Evolutionary conservation across 371 early-diverging fungal species (phyloP), one percentile per base, ranked within the genome.

Genomic region (Rhizopus microsporus): DNA sequence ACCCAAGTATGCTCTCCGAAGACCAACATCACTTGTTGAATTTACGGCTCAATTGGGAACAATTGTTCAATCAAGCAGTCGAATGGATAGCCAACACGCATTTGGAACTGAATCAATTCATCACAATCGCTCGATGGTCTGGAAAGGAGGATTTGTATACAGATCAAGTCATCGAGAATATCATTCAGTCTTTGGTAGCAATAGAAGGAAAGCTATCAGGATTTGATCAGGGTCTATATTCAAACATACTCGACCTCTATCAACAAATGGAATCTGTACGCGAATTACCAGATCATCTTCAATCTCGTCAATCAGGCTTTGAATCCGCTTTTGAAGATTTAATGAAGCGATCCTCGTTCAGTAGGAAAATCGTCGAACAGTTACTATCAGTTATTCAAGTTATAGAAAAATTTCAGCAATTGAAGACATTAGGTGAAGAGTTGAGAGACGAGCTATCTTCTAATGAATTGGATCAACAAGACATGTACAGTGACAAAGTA

Each of bases 1-100:
- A 23, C 23, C 23, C 23, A 23, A 23, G 23, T 23, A 23, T 23
- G 23, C 23, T 23, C 23, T 23, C 23, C 2, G 23, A 23, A 23
- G 23, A 23, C 23, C 23, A 23, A 23, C 23, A 23, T 16, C 58
- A 67, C 4, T 50, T 74, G 23, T 48, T 77, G 15, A n/a, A 67
- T 31, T 37, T 68, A 15, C 72, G 83, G 13, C 56, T 72, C 1
- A 53, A 74, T 55, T 83, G 83, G 83, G 81, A 83, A 56, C 61
- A 67, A 48, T 52, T 59, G 33, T 80, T 71, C 56, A 65, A 57
- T n/a, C 47, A 62, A n/a, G 75, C 82, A 5, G 69, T 73, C 1
- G 63, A 72, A 50, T 71, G 74, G 76, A 68, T 80, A 12, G 67
- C 67, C 9, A 48, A 32, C 1, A 70, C 75, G 1, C 75, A 77